phyloP scores from a whole-genome alignment of 2,329 filamentous ascomycete genomes.

The Fusarium sp. region DNA sequence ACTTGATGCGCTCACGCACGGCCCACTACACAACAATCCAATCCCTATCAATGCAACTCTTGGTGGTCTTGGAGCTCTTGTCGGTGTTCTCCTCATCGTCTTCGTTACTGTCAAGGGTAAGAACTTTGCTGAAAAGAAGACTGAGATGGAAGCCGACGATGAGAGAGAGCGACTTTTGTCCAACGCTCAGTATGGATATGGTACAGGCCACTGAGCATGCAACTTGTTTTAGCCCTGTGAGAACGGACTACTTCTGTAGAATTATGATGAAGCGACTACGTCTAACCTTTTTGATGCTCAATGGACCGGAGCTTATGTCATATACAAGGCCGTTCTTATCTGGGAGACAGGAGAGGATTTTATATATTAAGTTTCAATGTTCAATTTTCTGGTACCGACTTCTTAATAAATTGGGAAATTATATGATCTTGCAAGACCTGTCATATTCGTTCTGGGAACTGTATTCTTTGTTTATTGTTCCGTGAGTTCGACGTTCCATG shows the following conservation, averaged over 20 bases:
- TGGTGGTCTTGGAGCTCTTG: constrained; percentile 14
- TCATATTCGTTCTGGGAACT: too few relatives aligned
- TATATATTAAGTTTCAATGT: too few relatives aligned
- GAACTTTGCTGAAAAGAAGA: constrained; percentile 32
- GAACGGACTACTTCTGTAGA: too few relatives aligned
- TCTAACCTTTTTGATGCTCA: too few relatives aligned
- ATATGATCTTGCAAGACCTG: too few relatives aligned
- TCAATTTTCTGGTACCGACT: too few relatives aligned
- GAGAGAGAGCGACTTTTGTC: constrained; percentile 38
- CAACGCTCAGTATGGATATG: constrained; percentile 13
- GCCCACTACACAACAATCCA: constrained; percentile 24
- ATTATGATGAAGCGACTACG: neutral
- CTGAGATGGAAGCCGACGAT: constrained; percentile 23
- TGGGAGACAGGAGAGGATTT: too few relatives aligned
- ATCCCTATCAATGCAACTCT: constrained; percentile 22
- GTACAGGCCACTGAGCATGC: constrained; percentile 1
- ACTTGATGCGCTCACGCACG: constrained; percentile 74
- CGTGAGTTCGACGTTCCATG: too few relatives aligned
- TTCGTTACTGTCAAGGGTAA: constrained; percentile 27
- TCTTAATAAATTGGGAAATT: too few relatives aligned
- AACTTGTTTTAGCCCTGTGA: fast-evolving
- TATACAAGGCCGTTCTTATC: too few relatives aligned
- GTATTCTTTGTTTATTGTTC: too few relatives aligned
- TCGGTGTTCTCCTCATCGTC: constrained; percentile 10
- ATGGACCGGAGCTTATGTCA: too few relatives aligned